Evolutionary conservation across 192 early-diverging fungal species (phyloP).

Genomic region (Umbelopsis sp.): DNA sequence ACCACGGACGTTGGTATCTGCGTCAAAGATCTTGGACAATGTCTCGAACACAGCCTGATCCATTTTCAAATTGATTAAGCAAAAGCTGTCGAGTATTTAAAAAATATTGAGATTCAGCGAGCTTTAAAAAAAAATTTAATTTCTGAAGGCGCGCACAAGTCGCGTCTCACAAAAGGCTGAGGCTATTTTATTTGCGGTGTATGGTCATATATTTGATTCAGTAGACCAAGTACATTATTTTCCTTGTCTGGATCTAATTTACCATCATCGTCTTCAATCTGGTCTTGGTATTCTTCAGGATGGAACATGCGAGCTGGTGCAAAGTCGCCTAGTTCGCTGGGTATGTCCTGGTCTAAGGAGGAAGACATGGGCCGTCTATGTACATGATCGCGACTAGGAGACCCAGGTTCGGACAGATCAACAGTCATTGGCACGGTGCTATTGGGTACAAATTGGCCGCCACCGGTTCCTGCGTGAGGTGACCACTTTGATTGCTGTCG

Average conservation of each 20-base stretch:
- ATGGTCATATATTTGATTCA: constrained; percentile 59
- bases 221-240: constrained; percentile 39
- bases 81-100: neutral
- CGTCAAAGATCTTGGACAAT: constrained; percentile 69
- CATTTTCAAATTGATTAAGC: constrained; percentile 47
- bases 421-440: constrained; percentile 1
- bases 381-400: neutral
- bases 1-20: constrained; percentile 63
- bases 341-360: constrained; percentile 25
- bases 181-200: constrained; percentile 56
- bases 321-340: constrained; percentile 32
- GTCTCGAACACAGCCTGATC: constrained; percentile 74
- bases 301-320: constrained; percentile 20
- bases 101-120: neutral
- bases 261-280: constrained; percentile 31
- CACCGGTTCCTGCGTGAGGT: neutral
- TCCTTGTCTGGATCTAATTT: constrained; percentile 23
- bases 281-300: constrained; percentile 30
- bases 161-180: constrained; percentile 65
- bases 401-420: constrained; percentile 20
- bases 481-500: constrained; percentile 4
- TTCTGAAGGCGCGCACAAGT: neutral
- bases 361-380: constrained; percentile 23
- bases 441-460: neutral
- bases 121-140: constrained; percentile 6